These are phyloP conservation scores for Rhododendron mucronatum DNA, from an alignment of 148 eudicot species.

Conservation along the genomic window DNA sequence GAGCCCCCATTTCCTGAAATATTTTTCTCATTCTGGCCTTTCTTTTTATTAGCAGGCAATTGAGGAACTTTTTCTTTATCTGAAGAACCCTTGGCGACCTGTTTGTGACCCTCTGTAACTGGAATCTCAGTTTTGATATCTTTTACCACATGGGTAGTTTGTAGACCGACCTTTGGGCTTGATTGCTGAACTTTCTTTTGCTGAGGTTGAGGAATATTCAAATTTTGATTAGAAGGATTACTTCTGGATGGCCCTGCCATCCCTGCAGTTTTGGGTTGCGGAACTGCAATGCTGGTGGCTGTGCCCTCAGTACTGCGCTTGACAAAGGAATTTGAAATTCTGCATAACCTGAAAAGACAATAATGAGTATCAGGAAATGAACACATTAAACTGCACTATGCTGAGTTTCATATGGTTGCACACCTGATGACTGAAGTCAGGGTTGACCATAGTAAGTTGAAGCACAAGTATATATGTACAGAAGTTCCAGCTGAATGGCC, in stretches of 20 bases:
- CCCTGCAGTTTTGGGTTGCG: conserved; percentile 36
- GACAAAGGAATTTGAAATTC: conserved; percentile 72
- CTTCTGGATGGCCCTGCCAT: conserved; percentile 28
- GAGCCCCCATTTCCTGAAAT: conserved; percentile 60
- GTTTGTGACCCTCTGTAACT: conserved; percentile 21
- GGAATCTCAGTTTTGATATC: conserved; percentile 37
- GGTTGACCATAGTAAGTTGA: not conserved
- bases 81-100: conserved; percentile 31
- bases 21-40: conserved; percentile 41
- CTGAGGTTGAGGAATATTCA: conserved; percentile 37
- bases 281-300: conserved; percentile 25
- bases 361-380: not conserved
- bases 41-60: conserved; percentile 42
- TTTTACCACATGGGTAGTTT: conserved; percentile 24
- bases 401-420: not conserved
- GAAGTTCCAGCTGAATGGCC: not conserved
- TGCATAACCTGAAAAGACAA: conserved; percentile 61
- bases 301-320: conserved; percentile 53
- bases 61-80: conserved; percentile 49
- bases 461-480: not conserved
- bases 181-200: conserved; percentile 44
- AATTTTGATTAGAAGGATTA: conserved; percentile 27
- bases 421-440: not conserved
- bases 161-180: conserved; percentile 37
- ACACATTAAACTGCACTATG: not conserved